These are phyloP conservation scores for Penicillium longicatenatum DNA, from an alignment of 495 filamentous ascomycete species.

Conservation along the genomic window DNA sequence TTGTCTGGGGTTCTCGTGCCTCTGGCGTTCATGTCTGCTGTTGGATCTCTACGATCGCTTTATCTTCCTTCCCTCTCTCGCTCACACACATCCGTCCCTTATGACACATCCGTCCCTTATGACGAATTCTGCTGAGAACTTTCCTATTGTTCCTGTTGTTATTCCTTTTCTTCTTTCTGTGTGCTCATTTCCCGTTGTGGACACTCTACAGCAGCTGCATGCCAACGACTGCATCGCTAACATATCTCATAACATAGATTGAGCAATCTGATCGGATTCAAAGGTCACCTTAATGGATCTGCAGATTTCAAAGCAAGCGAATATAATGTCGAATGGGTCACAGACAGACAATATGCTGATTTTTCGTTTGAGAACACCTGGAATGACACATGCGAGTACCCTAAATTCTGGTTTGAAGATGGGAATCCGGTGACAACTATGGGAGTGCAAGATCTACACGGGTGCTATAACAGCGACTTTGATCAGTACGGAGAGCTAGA, in stretches of 20 bases:
- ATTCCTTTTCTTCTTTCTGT: neutral
- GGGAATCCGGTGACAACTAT: conserved; percentile 53
- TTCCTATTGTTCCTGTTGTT: neutral
- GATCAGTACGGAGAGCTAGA: conserved; percentile 71
- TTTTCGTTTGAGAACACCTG: conserved; percentile 61
- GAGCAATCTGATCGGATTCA: conserved; percentile 69
- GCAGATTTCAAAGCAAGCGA: conserved; percentile 60
- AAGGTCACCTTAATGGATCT: conserved; percentile 64
- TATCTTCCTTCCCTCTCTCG: no score
- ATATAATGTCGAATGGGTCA: conserved; percentile 61
- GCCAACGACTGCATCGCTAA: neutral
- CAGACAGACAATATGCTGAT: conserved; percentile 61
- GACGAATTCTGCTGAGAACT: no score
- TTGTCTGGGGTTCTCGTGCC: no score
- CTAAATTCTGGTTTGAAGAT: conserved; percentile 67
- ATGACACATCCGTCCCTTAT: no score
- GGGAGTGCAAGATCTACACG: conserved; percentile 47
- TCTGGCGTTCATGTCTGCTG: no score
- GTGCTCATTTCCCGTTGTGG: no score
- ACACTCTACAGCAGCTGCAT: no score
- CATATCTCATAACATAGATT: conserved; percentile 36
- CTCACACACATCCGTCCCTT: no score
- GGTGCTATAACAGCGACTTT: conserved; percentile 71
- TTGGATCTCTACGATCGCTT: no score
- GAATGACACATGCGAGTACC: conserved; percentile 62